These are phyloP conservation scores for Perkinsus olseni DNA, from an alignment of 169 alveolate species.

Conservation along the genomic window DNA sequence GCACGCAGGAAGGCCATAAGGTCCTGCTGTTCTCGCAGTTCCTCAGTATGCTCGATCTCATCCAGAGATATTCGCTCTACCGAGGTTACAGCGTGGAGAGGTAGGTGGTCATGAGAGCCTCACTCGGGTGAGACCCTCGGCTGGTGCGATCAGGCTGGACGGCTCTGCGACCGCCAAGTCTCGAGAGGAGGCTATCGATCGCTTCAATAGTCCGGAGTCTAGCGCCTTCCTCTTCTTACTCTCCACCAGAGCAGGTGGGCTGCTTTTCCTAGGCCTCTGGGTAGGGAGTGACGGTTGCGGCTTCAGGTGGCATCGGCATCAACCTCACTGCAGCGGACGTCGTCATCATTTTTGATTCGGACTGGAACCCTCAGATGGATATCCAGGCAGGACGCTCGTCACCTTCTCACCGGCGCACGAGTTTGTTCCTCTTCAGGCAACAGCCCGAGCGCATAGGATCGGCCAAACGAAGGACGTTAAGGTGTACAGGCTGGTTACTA, in stretches of 20 bases:
- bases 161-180: neutral
- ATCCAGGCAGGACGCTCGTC: slow-evolving; percentile 41
- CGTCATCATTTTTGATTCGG: slow-evolving; percentile 85
- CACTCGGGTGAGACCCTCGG: slow-evolving; percentile 58
- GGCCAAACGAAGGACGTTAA: slow-evolving; percentile 81
- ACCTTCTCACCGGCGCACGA: neutral
- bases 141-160: slow-evolving; percentile 52
- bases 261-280: slow-evolving; percentile 40
- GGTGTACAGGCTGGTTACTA: slow-evolving; percentile 80
- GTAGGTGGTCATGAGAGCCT: too few species aligned
- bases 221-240: slow-evolving; percentile 72
- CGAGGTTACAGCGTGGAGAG: neutral
- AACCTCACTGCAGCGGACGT: slow-evolving; percentile 86
- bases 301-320: slow-evolving; percentile 87
- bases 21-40: slow-evolving; percentile 77
- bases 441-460: slow-evolving; percentile 88
- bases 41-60: slow-evolving; percentile 68
- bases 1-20: slow-evolving; percentile 65
- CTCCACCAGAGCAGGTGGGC: slow-evolving; percentile 76
- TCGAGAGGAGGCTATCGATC: slow-evolving; percentile 36
- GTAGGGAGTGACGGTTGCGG: slow-evolving; percentile 64
- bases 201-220: slow-evolving; percentile 64
- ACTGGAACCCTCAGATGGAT: slow-evolving; percentile 90
- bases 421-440: slow-evolving; percentile 74
- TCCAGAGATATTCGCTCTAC: slow-evolving; percentile 49